Evolutionary conservation across 176 grass and related monocot species (phyloP), one percentile per base, ranked within the genome.

Genomic region (Carex parvula): DNA sequence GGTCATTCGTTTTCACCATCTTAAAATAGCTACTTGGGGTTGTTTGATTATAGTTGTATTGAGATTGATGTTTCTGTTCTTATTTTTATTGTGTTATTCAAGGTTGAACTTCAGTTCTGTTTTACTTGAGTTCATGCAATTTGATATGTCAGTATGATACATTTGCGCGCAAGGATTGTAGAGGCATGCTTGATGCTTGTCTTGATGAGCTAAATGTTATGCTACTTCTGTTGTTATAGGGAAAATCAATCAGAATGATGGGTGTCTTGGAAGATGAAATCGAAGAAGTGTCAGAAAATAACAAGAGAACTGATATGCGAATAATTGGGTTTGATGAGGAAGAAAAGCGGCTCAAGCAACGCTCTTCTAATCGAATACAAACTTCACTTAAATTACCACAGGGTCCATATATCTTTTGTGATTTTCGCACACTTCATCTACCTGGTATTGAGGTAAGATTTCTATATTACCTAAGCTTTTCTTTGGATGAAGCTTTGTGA

Each of bases 251-350:
- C 53, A 89, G 88, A 82, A 99, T 95, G 96, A 95, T 95, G 96
- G 96, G 96, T n/a, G 91, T 90, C 70, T 99, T 92, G 60, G 85
- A 89, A 35, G 88, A 95, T 92, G 96, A 99, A 89, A 94, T 99
- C 0, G 90, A 94, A 41, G 91, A 99, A 84, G 91, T 95, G 85
- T 99, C 96, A 85, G 87, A 94, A 60, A 90, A 89, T 80, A 86
- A 86, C 41, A 93, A 88, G 83, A 88, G 70, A 56, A 59, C 82
- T 46, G 88, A 95, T 85, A 52, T 82, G 59, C 88, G 91, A 8
- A 94, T 99, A 89, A 87, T 90, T 95, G 93, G 96, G 74, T 99
- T 99, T 89, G 91, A 90, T 63, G 96, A 95, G 79, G 96, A 99
- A 91, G 96, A 99, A 87, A 71, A 84, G 10, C 48, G 96, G 42